Evolutionary conservation across 1,139 yeast species (phyloP), one percentile per base, ranked within the genome.

Genomic region (Pichia norvegensis): DNA sequence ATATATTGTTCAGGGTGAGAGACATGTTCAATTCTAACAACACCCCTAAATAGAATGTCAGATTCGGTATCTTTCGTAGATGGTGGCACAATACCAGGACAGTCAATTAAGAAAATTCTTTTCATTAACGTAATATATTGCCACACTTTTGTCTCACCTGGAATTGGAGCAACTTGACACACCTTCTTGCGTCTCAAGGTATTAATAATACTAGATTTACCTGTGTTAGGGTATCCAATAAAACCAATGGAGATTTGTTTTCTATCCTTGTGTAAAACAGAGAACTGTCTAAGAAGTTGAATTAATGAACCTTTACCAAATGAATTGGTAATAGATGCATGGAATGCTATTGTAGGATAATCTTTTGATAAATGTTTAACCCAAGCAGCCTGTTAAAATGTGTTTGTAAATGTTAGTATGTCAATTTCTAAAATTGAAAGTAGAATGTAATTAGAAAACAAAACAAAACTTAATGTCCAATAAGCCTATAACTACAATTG

Each of bases 91-190:
- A 92, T 90, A 67, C 98, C 98, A 3, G 98, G 98, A 72, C 98
- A 92, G 68, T 92, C 98, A 60, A 92, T 92, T 59, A 92, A 72
- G 67, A 88, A 92, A 46, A 92, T 92, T 57, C 90, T 78, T 73
- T 90, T 88, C 97, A 92, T 92, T 61, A 92, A 73, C 2, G 98
- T 90, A 60, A 92, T 88, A 69, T 92, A 92, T 71, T 92, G 98
- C 98, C 98, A 92, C 39, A 92, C 97, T 67, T 92, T 92, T 40
- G 98, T 92, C 64, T 92, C 98, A 63, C 98, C 98, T 29, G 98
- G 98, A 58, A 92, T 88, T 42, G 98, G 98, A 2, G 98, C 98
- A 43, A 92, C 97, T 41, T 78, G 82, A 69, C 98, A 94, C 40
- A 92, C 98, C 70, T 92, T 92, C 74, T 92, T 92, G 64, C 82